Base-by-base conservation (phyloP, 345 rosid species). In the Eucalyptus brandiana region DNA sequence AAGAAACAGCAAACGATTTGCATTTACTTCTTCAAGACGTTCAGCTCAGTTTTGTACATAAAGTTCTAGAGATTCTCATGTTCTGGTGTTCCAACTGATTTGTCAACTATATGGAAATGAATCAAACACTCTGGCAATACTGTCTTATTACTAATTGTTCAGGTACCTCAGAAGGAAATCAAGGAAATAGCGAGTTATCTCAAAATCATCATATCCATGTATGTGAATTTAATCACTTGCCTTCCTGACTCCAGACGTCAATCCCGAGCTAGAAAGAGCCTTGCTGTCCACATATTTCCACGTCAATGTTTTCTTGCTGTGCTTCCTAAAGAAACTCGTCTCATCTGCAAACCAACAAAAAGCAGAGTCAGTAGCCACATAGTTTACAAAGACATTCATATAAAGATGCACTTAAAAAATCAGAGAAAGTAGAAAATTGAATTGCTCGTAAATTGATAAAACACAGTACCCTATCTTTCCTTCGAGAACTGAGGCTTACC, bases 241-340 rank as follows among this genome's bases (percentile, higher is more conserved):
- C 97, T 96, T 96, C 90, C 92, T 94, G 40, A 96, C 97, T 88
- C 95, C 95, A 87, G 97, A 91, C 9, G 97, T 96, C 94, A 96
- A 92, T 86, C 97, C 96, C 94, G 93, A 72, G 87, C 86, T 91
- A 32, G 96, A 91, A 88, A 96, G 92, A 28, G 93, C 92, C 49
- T 91, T 48, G 76, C 89, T 14, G 62, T 95, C 95, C 86, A 96
- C 94, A 58, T 89, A 93, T 85, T 93, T 96, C 95, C 96, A 93
- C 28, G 88, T 26, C 32, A 49, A 67, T 42, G 44, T 58, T 89
- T 93, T 91, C 87, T 89, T 87, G 10, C 88, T 89, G 86, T 88
- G 92, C 89, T 92, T 88, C 88, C 88, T 53, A 44, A 90, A 87
- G 91, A 93, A 86, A 47, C 89, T 88, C 86, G 34, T 90, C 49